Conservation (phyloP, 345 rosid species). For the Alliaria petiolata region DNA sequence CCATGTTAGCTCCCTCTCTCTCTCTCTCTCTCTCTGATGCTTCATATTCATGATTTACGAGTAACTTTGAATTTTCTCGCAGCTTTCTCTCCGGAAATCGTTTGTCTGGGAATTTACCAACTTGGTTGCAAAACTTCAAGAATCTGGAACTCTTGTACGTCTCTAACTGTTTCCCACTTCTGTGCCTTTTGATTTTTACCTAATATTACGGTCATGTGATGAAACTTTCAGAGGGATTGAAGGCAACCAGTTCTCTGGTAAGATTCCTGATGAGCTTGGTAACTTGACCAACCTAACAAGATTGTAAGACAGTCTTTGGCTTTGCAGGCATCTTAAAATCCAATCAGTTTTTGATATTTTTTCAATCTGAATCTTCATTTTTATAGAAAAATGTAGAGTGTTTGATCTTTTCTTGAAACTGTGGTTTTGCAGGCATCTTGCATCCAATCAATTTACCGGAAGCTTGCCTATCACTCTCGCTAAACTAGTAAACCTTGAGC, state of each 20-base stretch:
- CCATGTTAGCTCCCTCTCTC: constrained; percentile 42
- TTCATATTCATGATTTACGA: background rate
- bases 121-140: constrained; percentile 37
- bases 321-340: too few species aligned
- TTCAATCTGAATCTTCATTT: too few species aligned
- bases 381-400: too few species aligned
- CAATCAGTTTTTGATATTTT: too few species aligned
- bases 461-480: constrained; percentile 35
- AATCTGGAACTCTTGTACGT: constrained; percentile 43
- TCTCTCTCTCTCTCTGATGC: background rate
- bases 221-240: constrained; percentile 39
- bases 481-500: constrained; percentile 26
- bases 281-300: constrained; percentile 38
- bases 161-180: background rate
- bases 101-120: constrained; percentile 48
- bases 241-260: constrained; percentile 50
- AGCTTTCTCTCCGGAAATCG: constrained; percentile 43
- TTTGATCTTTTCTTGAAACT: background rate
- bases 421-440: constrained; percentile 31
- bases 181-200: background rate
- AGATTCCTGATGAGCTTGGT: constrained; percentile 47
- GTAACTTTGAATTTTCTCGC: background rate
- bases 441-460: constrained; percentile 42
- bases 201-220: background rate
- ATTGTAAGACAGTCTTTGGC: constrained; percentile 34